A percentile compares a stretch with the other conserved stretches of the same genome.
These are phyloP conservation scores for Alternaria atra DNA, from an alignment of 2,329 filamentous ascomycete species.

Conservation along the genomic window DNA sequence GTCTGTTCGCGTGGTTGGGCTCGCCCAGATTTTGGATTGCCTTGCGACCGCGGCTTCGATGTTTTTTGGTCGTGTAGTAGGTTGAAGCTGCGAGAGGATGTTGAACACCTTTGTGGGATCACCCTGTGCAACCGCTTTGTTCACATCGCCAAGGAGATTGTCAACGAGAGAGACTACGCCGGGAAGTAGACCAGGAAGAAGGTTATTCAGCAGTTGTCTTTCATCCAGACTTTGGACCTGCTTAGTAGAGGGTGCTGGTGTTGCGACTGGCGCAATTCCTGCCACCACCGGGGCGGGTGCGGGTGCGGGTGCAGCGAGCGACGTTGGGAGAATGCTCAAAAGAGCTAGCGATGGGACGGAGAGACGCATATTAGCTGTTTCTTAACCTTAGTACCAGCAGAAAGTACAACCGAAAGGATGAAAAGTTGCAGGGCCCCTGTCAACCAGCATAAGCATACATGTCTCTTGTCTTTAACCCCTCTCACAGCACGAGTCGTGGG, in stretches of 20 bases:
- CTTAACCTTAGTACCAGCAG: background rate
- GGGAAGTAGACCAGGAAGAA: slow-evolving; percentile 8
- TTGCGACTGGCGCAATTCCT: slow-evolving; percentile 5
- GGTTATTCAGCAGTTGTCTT: slow-evolving; percentile 19
- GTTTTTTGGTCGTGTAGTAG: slow-evolving; percentile 25
- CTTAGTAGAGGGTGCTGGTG: background rate
- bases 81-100: slow-evolving; percentile 25
- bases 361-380: slow-evolving; percentile 19
- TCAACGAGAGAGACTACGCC: slow-evolving; percentile 16
- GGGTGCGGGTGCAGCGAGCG: slow-evolving; percentile 15
- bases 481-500: slow-evolving; percentile 7
- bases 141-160: slow-evolving; percentile 21
- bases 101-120: slow-evolving; percentile 20
- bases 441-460: background rate
- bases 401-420: background rate
- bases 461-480: slow-evolving; percentile 3
- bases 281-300: slow-evolving; percentile 1
- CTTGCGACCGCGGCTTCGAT: slow-evolving; percentile 20
- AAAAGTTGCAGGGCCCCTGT: background rate
- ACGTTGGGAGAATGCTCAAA: slow-evolving; percentile 20
- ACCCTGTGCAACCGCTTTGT: slow-evolving; percentile 25
- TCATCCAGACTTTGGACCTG: slow-evolving; percentile 14
- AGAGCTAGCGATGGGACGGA: slow-evolving; percentile 15
- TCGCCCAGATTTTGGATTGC: slow-evolving; percentile 28
- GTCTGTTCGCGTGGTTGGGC: slow-evolving; percentile 23